Percentiles rank a stretch among this genome's conserved stretches.
Evolutionary conservation across 129 eudicot species (phyloP).

Genomic region (Gnaphalium uliginosum): DNA sequence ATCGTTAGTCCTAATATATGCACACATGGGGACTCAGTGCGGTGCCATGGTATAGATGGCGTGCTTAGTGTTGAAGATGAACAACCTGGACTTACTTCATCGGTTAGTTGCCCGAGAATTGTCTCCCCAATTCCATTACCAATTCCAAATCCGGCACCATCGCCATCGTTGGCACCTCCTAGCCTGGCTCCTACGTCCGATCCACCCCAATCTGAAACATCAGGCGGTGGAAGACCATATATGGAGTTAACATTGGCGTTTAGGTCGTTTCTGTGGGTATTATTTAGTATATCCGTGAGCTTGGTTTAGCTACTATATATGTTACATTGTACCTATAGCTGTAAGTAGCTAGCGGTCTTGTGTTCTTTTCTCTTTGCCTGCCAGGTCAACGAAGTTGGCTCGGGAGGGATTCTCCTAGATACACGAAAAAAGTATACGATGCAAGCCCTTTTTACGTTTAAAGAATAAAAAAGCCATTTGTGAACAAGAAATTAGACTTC

Average conservation of each 20-base stretch:
- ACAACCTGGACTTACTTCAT: slow-evolving; percentile 15
- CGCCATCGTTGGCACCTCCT: slow-evolving; percentile 18
- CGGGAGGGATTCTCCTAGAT: too few relatives aligned
- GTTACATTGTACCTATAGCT: neutral
- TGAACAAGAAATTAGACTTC: too few relatives aligned
- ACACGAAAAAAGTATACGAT: too few relatives aligned
- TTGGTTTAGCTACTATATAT: slow-evolving; percentile 10
- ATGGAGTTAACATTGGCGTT: slow-evolving; percentile 23
- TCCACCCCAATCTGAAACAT: slow-evolving; percentile 25
- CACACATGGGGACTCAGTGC: slow-evolving; percentile 45
- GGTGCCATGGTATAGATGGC: slow-evolving; percentile 79
- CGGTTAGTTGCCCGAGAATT: slow-evolving; percentile 21
- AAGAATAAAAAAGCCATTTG: too few relatives aligned
- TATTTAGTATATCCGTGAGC: slow-evolving; percentile 9
- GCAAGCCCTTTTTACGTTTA: too few relatives aligned
- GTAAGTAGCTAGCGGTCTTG: neutral
- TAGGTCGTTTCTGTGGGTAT: slow-evolving; percentile 28
- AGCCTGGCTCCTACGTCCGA: neutral
- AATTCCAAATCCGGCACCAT: neutral
- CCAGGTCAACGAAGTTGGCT: too few relatives aligned
- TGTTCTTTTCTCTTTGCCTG: neutral
- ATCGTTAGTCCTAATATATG: slow-evolving; percentile 71
- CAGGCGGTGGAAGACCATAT: slow-evolving; percentile 15
- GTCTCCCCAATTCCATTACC: neutral
- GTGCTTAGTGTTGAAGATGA: slow-evolving; percentile 34